Conservation (phyloP, 305 asterid genomes). For the Stenogyne calaminthoides region DNA sequence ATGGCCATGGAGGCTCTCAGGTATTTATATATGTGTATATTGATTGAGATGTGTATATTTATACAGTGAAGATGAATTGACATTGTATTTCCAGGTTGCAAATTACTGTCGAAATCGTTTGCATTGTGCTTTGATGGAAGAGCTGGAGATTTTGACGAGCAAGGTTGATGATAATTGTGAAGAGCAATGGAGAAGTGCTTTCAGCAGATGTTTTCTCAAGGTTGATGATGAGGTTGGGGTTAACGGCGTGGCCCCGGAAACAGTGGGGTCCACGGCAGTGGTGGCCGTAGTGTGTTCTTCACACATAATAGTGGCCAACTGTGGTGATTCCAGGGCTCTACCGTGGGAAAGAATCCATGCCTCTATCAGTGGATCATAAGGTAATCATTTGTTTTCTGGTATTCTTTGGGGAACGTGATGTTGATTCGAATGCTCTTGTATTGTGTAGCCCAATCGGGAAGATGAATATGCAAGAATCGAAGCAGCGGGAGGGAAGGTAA, state of each 20-base stretch:
- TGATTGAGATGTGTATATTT: too few relatives aligned
- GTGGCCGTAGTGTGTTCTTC: constrained; percentile 89
- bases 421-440: constrained; percentile 2
- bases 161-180: constrained; percentile 44
- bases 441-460: constrained; percentile 79
- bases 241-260: constrained; percentile 69
- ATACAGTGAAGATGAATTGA: neutral
- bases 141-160: constrained; percentile 51
- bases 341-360: constrained; percentile 82
- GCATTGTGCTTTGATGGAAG: constrained; percentile 71
- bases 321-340: constrained; percentile 97
- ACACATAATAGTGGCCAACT: constrained; percentile 86
- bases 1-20: constrained; percentile 99
- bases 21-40: constrained; percentile 43
- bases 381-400: constrained; percentile 37
- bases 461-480: constrained; percentile 94
- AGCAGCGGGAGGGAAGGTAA: constrained; percentile 96
- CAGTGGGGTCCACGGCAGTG: constrained; percentile 95
- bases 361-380: constrained; percentile 88
- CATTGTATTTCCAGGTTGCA: constrained; percentile 65
- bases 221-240: constrained; percentile 86
- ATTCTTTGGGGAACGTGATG: neutral
- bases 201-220: constrained; percentile 67
- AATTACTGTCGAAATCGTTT: constrained; percentile 78
- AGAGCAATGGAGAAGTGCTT: constrained; percentile 72